Conservation (phyloP, 2,329 filamentous ascomycete genomes). For the Exophiala sp. region DNA sequence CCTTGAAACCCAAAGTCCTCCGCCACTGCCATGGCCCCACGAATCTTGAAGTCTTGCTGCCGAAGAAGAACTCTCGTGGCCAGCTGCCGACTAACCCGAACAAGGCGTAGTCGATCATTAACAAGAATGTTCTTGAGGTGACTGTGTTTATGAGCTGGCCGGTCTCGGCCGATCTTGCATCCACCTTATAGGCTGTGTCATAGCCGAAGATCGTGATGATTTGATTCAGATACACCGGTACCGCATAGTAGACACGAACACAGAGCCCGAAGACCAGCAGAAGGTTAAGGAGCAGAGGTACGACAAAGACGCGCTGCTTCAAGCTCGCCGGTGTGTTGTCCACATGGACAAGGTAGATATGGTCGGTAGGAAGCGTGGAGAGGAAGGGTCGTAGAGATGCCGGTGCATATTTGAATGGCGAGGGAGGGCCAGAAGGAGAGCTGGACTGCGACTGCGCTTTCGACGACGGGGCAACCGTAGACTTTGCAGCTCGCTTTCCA, state of each 20-base stretch:
- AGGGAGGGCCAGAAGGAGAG: constrained; percentile 14
- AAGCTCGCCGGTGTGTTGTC: constrained; percentile 63
- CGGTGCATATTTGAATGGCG: constrained; percentile 25
- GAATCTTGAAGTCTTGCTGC: constrained; percentile 47
- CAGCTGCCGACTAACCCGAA: constrained; percentile 64
- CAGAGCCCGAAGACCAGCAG: constrained; percentile 58
- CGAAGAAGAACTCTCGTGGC: constrained; percentile 66
- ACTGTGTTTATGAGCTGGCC: constrained; percentile 53
- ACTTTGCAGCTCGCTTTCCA: constrained; percentile 15
- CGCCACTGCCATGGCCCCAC: constrained; percentile 67
- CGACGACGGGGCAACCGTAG: constrained; percentile 4
- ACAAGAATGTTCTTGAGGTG: constrained; percentile 54
- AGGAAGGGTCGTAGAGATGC: constrained; percentile 46
- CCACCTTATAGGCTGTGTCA: constrained; percentile 60
- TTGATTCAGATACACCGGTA: constrained; percentile 67
- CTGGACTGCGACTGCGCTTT: constrained; percentile 1
- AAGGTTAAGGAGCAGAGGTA: constrained; percentile 72
- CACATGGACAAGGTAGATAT: constrained; percentile 80
- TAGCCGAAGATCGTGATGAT: constrained; percentile 60
- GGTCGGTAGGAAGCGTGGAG: constrained; percentile 56
- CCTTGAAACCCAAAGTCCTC: constrained; percentile 62
- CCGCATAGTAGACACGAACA: constrained; percentile 62
- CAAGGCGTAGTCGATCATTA: constrained; percentile 68
- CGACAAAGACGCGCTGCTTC: constrained; percentile 76
- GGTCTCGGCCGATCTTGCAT: constrained; percentile 53